These are phyloP conservation scores for Pseudonitzschia multiseries DNA, from an alignment of 108 stramenopile genomes.

Conservation along the genomic window DNA sequence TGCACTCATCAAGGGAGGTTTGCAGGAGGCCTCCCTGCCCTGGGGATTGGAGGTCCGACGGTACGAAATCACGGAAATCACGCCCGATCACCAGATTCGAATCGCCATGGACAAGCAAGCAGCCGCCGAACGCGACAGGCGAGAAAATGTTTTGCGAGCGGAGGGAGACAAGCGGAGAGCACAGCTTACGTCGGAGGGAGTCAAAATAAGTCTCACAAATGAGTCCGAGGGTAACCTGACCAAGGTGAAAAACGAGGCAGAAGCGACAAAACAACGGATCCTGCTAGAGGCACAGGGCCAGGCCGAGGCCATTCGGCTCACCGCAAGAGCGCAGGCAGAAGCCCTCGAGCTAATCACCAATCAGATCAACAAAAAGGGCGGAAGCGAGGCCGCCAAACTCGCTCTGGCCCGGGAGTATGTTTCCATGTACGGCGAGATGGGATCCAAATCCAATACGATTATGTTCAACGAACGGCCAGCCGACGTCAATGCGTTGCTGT, in stretches of 20 bases:
- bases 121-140: constrained; percentile 91
- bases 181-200: constrained; percentile 92
- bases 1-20: constrained; percentile 80
- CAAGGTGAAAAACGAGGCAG: constrained; percentile 90
- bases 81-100: constrained; percentile 93
- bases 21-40: constrained; percentile 93
- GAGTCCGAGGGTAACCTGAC: constrained; percentile 96
- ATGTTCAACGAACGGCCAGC: constrained; percentile 93
- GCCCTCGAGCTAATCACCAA: constrained; percentile 71
- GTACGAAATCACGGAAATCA: constrained; percentile 98
- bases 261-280: constrained; percentile 79
- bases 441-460: constrained; percentile 93
- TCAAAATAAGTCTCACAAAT: constrained; percentile 93
- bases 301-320: constrained; percentile 84
- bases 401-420: constrained; percentile 94
- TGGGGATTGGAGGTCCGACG: constrained; percentile 94
- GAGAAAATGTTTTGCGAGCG: constrained; percentile 94
- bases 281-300: constrained; percentile 90
- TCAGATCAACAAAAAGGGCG: constrained; percentile 66
- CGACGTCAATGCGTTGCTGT: constrained; percentile 85
- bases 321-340: constrained; percentile 88
- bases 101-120: constrained; percentile 99
- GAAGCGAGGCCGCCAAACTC: constrained; percentile 86
- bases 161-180: constrained; percentile 93
- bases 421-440: constrained; percentile 97